Percentiles rank a stretch among this genome's conserved stretches.
These are phyloP conservation scores for Colletotrichum destructivum DNA, from an alignment of 2,329 filamentous ascomycete genomes.

Conservation along the genomic window DNA sequence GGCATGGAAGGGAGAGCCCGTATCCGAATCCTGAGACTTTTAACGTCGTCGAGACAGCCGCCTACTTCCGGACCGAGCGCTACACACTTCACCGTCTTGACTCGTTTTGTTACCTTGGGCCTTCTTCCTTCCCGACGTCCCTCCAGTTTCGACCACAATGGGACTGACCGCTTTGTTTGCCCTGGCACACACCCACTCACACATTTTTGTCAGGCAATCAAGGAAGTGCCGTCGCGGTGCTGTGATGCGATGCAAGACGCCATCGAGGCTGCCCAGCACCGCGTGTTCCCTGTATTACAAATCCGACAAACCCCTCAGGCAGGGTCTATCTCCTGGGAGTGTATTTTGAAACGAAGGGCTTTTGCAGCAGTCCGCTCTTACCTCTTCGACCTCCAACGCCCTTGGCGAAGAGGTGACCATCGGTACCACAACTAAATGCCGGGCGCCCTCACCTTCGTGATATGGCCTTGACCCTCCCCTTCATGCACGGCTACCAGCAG, in stretches of 20 bases:
- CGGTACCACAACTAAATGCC: neutral
- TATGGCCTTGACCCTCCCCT: slow-evolving; percentile 4
- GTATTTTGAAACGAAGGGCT: neutral
- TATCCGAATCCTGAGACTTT: neutral
- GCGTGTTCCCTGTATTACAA: slow-evolving; percentile 2
- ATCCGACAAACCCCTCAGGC: neutral
- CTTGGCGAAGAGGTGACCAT: slow-evolving; percentile 2
- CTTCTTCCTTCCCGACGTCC: neutral
- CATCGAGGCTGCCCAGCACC: neutral
- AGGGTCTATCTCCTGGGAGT: neutral
- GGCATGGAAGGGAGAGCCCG: slow-evolving; percentile 7
- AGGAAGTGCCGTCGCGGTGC: neutral
- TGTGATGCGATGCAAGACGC: slow-evolving; percentile 4
- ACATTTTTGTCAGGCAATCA: neutral
- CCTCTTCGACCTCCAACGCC: neutral
- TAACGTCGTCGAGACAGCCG: neutral
- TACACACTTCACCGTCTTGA: slow-evolving; percentile 19
- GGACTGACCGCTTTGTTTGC: slow-evolving; percentile 1
- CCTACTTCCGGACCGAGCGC: slow-evolving; percentile 1
- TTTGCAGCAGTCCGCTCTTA: neutral
- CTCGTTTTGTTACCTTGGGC: neutral
- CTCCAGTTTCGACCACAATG: neutral
- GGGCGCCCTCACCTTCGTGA: neutral
- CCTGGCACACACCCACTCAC: slow-evolving; percentile 16
- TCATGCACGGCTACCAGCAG: slow-evolving; percentile 38